A percentile compares a stretch with the other conserved stretches of the same genome.
Conservation (phyloP, 2,329 filamentous ascomycete species). For the Colletotrichum limetticola region DNA sequence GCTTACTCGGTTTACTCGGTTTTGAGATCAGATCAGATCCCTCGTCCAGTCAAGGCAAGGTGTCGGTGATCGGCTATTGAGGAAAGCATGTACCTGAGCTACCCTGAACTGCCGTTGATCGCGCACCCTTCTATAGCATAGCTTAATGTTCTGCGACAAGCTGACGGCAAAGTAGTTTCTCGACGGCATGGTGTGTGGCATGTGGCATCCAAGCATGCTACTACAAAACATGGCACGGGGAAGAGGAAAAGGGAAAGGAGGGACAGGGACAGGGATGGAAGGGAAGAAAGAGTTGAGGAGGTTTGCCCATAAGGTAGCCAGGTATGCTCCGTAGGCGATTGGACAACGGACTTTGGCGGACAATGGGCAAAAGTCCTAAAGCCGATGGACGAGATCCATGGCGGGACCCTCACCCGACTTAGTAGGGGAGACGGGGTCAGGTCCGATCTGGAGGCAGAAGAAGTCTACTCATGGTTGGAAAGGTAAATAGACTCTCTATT, state of each 20-base stretch:
- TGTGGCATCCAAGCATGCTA: constrained; percentile 14
- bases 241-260: not conserved
- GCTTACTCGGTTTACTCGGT: not conserved
- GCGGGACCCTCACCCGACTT: too few species aligned
- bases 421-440: not conserved
- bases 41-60: not conserved
- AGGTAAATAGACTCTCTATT: not conserved
- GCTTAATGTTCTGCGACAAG: constrained; percentile 3
- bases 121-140: not conserved
- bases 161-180: not conserved
- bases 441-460: not conserved
- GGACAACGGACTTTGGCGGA: not conserved
- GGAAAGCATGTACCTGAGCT: not conserved
- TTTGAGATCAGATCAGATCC: not conserved
- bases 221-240: constrained; percentile 9
- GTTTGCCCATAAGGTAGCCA: too few species aligned
- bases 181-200: constrained; percentile 11
- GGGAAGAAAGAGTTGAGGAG: too few species aligned
- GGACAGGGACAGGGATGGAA: too few species aligned
- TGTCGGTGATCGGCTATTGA: constrained; percentile 24
- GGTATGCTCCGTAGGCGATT: not conserved
- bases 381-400: not conserved
- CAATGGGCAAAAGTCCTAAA: not conserved
- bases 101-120: not conserved
- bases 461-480: not conserved